Percentiles rank a stretch among this genome's conserved stretches.
phyloP scores from a whole-genome alignment of 495 filamentous ascomycete species.

The Staphylotrichum longicolle region DNA sequence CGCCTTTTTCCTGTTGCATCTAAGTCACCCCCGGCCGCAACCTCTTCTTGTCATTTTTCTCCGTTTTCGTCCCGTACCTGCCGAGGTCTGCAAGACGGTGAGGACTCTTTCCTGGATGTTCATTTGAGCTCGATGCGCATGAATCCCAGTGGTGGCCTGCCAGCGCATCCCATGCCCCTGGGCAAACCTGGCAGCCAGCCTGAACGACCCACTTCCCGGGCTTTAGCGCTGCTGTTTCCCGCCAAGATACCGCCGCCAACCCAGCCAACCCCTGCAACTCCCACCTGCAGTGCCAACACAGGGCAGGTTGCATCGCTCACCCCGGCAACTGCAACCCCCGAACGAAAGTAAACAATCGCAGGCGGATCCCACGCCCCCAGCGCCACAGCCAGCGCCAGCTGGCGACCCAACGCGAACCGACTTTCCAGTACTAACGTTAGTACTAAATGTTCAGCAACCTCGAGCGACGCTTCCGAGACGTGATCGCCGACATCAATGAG shows the following conservation, averaged over 20 bases:
- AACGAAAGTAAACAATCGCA: slow-evolving; percentile 25
- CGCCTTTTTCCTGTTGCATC: too few species aligned
- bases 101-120: too few species aligned
- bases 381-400: slow-evolving; percentile 8
- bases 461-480: slow-evolving; percentile 36
- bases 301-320: slow-evolving; percentile 17
- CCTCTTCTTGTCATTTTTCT: too few species aligned
- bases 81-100: too few species aligned
- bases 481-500: slow-evolving; percentile 43
- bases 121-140: too few species aligned
- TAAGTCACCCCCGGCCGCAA: too few species aligned
- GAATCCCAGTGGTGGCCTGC: not conserved
- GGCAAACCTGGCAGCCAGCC: not conserved
- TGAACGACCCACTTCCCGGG: not conserved
- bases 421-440: too few species aligned
- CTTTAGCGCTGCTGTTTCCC: slow-evolving; percentile 15
- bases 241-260: slow-evolving; percentile 2
- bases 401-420: slow-evolving; percentile 2
- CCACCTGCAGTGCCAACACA: not conserved
- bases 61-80: too few species aligned
- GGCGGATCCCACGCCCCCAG: not conserved
- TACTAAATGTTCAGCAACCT: slow-evolving; percentile 41
- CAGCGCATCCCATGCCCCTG: slow-evolving; percentile 8
- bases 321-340: slow-evolving; percentile 31
- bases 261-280: not conserved